Evolutionary conservation across 2,329 filamentous ascomycete genomes (phyloP), one percentile per base, ranked within the genome.

Genomic region (Fusarium transvaalense): DNA sequence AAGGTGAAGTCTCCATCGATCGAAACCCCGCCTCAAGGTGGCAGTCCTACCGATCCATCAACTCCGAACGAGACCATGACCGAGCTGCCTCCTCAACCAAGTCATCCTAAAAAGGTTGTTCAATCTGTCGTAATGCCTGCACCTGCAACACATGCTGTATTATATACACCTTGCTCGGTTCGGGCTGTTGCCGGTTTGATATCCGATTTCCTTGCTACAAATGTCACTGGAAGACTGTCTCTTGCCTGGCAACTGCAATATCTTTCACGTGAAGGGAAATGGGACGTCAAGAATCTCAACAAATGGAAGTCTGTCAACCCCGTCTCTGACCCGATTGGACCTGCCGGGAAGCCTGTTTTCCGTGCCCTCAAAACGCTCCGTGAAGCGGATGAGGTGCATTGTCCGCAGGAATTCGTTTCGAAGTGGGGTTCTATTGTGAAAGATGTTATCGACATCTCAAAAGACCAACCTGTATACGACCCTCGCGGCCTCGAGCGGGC

Each of bases 221-320:
- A 93, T 73, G 85, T 97, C 55, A 94, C 94, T 12, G 85, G 89
- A 12, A 89, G 94, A 10, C 86, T 97, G 15, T 92, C 89, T 2
- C 87, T 95, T 29, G 92, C 91, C 42, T 98, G 95, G 94, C 95
- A 98, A 79, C 84, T 98, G 17, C 92, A 95, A 73, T 91, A 96
- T 74, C 88, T 98, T 25, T 93, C 92, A 4, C 93, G 91, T 3
- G 92, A 94, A 71, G 94, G 94, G 5, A 98, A 98, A 81, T 98
- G 95, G 95, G 95, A 97, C 75, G 93, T 98, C 71, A 98, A 98
- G 81, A 98, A 98, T 75, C 84, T 97, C 13, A 89, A 87, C 61
- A 98, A 98, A 76, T 98, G 95, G 95, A 87, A 92, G 77, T 89
- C 88, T 19, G 91, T 97, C 1, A 80, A 83, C 2, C 92, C 94